Percentiles rank a stretch among this genome's conserved stretches.
These are phyloP conservation scores for Citrullus mucosospermus DNA, from an alignment of 306 rosid species.

Conservation along the genomic window DNA sequence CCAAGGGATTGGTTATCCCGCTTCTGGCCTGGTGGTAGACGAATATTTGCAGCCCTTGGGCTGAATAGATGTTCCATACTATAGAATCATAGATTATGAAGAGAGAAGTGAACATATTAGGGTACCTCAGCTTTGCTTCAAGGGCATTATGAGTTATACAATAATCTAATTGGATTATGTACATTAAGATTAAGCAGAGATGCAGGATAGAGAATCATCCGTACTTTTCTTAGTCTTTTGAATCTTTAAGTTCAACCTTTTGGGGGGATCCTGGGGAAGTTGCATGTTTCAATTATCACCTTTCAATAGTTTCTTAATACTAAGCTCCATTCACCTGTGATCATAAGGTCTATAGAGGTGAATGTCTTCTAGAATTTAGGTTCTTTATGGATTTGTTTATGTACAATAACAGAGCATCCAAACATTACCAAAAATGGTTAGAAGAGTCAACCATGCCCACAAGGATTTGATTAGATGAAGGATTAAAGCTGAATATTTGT, in stretches of 20 bases:
- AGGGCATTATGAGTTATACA: not conserved
- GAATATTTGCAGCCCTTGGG: slow-evolving; percentile 46
- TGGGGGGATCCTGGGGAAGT: not conserved
- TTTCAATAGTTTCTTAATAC: not conserved
- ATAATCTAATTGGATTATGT: not conserved
- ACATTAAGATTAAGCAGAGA: not conserved
- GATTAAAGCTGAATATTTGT: not conserved
- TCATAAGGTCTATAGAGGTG: not conserved
- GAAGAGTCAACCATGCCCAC: not conserved
- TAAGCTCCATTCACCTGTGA: not conserved
- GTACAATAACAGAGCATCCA: not conserved
- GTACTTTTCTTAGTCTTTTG: not conserved
- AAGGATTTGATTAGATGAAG: not conserved
- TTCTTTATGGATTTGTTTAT: not conserved
- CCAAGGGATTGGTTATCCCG: slow-evolving; percentile 45
- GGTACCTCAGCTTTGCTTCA: not conserved
- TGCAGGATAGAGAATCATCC: not conserved
- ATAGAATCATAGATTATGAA: slow-evolving; percentile 5
- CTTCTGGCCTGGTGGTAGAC: slow-evolving; percentile 44
- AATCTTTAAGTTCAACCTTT: not conserved
- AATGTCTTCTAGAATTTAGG: not conserved
- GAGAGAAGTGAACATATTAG: not conserved
- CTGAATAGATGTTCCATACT: slow-evolving; percentile 57
- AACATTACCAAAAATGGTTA: not conserved
- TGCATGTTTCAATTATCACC: not conserved